These are phyloP conservation scores for Colletotrichum sp. DNA, from an alignment of 2,329 filamentous ascomycete genomes.

Conservation along the genomic window DNA sequence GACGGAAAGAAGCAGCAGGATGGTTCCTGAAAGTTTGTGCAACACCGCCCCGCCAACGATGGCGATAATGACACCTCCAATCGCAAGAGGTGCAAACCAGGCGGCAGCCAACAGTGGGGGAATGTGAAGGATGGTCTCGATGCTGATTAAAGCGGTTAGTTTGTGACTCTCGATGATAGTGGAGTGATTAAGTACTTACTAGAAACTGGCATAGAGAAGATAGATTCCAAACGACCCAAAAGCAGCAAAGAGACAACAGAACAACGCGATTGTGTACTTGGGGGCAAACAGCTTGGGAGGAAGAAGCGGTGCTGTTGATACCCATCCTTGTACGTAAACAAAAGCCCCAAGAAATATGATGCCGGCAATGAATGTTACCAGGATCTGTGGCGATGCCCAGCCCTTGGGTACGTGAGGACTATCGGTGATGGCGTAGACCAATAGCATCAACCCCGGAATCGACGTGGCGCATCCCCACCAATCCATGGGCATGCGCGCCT, in stretches of 20 bases:
- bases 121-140: slow-evolving; percentile 66
- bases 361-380: neutral
- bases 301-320: neutral
- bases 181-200: neutral
- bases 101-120: slow-evolving; percentile 62
- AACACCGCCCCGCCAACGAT: slow-evolving; percentile 32
- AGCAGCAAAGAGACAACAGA: neutral
- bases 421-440: neutral
- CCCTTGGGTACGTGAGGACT: neutral
- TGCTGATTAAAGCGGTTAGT: slow-evolving; percentile 62
- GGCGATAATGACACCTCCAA: slow-evolving; percentile 31
- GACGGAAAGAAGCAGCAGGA: neutral
- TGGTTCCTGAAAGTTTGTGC: neutral
- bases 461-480: neutral
- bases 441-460: neutral
- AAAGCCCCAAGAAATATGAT: neutral
- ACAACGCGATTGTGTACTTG: neutral
- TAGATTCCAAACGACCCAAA: neutral
- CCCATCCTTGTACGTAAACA: neutral
- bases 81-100: slow-evolving; percentile 66
- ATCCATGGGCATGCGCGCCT: slow-evolving; percentile 56
- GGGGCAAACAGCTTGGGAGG: neutral
- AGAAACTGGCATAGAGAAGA: neutral
- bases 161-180: neutral
- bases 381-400: neutral